Conservation (phyloP, 441 rosid species). For the Populus hybrid region DNA sequence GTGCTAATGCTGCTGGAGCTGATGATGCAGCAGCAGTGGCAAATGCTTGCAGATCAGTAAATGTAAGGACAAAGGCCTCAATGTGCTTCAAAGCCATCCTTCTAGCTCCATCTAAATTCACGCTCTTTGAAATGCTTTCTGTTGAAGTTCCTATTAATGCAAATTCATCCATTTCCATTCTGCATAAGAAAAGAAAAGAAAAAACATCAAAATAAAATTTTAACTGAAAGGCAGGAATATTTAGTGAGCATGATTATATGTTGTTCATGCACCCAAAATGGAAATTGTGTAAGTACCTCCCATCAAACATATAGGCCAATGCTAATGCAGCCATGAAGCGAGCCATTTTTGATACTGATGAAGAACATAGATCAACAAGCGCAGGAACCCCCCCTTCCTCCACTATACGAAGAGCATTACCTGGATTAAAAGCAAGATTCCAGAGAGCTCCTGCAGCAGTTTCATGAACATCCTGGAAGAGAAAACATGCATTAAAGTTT, state of each 20-base stretch:
- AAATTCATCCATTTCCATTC: constrained; percentile 62
- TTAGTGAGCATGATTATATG: neutral
- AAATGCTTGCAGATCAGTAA: constrained; percentile 71
- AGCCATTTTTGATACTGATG: constrained; percentile 94
- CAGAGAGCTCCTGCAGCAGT: constrained; percentile 98
- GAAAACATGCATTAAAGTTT: constrained; percentile 7
- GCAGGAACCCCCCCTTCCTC: constrained; percentile 96
- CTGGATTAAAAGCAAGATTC: constrained; percentile 92
- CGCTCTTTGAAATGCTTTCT: constrained; percentile 64
- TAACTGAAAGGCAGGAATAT: neutral
- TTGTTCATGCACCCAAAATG: neutral
- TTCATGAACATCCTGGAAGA: constrained; percentile 92
- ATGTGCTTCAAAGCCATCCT: constrained; percentile 80
- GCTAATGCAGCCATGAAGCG: constrained; percentile 98
- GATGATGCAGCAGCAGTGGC: constrained; percentile 69
- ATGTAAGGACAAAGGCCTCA: constrained; percentile 61
- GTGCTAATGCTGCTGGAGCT: constrained; percentile 71
- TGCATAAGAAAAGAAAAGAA: constrained; percentile 25
- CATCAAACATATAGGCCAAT: constrained; percentile 93
- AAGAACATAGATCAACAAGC: constrained; percentile 79
- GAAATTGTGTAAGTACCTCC: constrained; percentile 50
- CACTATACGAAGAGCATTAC: constrained; percentile 86
- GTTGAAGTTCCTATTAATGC: constrained; percentile 62
- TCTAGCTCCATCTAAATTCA: constrained; percentile 80
- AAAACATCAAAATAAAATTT: neutral